Evolutionary conservation across 2,329 filamentous ascomycete genomes (phyloP).

Genomic region (Fusarium sp.): DNA sequence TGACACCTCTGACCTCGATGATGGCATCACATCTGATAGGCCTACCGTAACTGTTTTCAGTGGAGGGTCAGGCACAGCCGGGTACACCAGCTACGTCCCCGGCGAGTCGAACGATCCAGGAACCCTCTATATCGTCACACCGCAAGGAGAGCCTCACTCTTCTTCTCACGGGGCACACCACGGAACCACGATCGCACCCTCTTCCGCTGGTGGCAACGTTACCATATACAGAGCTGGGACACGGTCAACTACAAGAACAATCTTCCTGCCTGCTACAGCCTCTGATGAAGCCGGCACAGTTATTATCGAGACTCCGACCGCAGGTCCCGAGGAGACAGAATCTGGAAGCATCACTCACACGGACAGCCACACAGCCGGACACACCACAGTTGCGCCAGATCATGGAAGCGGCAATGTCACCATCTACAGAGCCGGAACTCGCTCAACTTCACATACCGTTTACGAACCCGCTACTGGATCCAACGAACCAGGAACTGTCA

Average conservation of each 20-base stretch:
- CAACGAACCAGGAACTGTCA: constrained; percentile 1
- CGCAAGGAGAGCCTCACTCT: not conserved
- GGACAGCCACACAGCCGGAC: not conserved
- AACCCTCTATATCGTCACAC: not conserved
- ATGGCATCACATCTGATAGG: not conserved
- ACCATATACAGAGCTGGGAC: constrained; percentile 6
- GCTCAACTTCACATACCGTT: not conserved
- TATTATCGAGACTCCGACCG: constrained; percentile 16
- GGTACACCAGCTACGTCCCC: not conserved
- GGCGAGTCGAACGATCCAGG: not conserved
- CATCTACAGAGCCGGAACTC: not conserved
- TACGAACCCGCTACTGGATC: not conserved
- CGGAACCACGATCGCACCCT: not conserved
- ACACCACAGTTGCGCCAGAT: not conserved
- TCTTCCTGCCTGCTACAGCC: constrained; percentile 6
- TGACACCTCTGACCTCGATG: not conserved
- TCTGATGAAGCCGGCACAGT: constrained; percentile 13
- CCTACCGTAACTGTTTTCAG: constrained; percentile 16
- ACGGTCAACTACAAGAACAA: constrained; percentile 2
- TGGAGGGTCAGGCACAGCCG: not conserved
- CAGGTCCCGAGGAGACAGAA: not conserved
- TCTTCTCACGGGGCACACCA: not conserved
- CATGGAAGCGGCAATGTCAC: not conserved
- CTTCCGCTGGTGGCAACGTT: not conserved
- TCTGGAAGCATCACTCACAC: not conserved